Percentiles rank a stretch among this genome's conserved stretches.
Conservation (phyloP, 2,329 filamentous ascomycete genomes). For the Colletotrichum brevisporum region DNA sequence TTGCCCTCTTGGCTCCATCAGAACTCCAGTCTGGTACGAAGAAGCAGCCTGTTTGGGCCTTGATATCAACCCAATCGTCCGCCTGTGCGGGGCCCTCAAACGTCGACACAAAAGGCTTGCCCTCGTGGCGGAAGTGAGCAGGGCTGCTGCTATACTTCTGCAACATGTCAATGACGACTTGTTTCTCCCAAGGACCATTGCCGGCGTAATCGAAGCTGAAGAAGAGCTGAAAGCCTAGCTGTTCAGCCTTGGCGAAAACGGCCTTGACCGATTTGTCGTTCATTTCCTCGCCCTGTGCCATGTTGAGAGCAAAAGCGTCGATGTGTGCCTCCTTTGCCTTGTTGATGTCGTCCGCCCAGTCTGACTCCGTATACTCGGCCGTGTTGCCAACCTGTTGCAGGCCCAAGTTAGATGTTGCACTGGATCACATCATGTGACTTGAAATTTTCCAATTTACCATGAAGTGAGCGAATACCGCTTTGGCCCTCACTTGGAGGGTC, state of each 20-base stretch:
- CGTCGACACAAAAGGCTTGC: constrained; percentile 62
- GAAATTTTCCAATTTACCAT: background rate
- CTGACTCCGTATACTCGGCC: background rate
- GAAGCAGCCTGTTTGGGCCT: constrained; percentile 49
- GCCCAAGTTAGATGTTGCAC: background rate
- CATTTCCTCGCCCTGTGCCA: background rate
- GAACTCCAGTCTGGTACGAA: constrained; percentile 65
- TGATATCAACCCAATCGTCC: constrained; percentile 60
- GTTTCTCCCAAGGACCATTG: constrained; percentile 46
- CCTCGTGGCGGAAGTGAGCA: constrained; percentile 48
- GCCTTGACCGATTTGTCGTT: background rate
- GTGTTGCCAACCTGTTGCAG: constrained; percentile 13
- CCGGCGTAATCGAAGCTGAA: constrained; percentile 58
- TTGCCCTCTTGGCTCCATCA: constrained; percentile 50
- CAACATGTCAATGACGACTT: constrained; percentile 43
- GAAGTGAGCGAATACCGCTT: constrained; percentile 21
- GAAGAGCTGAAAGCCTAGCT: constrained; percentile 52
- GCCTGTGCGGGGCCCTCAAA: constrained; percentile 62
- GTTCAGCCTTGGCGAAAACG: constrained; percentile 28
- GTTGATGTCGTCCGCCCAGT: constrained; percentile 15
- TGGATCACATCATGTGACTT: background rate
- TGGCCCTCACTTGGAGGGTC: background rate
- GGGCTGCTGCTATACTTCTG: constrained; percentile 42
- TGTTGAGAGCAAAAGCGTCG: no score
- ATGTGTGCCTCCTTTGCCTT: constrained; percentile 18